A percentile compares a stretch with the other conserved stretches of the same genome.
These are phyloP conservation scores for Fusarium sp. DNA, from an alignment of 2,329 filamentous ascomycete species.

Conservation along the genomic window DNA sequence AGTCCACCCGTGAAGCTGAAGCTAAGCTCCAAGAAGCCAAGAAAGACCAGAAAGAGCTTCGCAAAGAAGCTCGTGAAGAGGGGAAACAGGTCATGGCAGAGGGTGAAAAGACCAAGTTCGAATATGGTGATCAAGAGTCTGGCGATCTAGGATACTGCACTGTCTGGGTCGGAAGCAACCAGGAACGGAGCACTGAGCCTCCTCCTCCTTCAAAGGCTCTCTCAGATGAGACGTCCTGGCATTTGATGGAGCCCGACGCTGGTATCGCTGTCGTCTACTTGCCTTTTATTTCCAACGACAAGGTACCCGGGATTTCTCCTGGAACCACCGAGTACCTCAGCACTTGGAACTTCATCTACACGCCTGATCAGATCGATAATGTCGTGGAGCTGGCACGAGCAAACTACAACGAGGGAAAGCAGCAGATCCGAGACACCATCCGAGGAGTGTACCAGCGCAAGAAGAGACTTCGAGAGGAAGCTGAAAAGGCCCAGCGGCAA, in stretches of 20 bases:
- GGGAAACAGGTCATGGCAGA: constrained; percentile 38
- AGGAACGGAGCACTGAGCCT: constrained; percentile 71
- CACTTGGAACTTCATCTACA: constrained; percentile 99
- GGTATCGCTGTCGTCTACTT: constrained; percentile 92
- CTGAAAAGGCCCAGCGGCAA: constrained; percentile 52
- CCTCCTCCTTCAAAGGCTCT: constrained; percentile 62
- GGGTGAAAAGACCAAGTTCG: constrained; percentile 50
- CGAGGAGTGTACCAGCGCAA: constrained; percentile 93
- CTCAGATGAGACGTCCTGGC: constrained; percentile 71
- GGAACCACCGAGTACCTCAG: constrained; percentile 84
- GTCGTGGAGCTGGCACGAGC: constrained; percentile 83
- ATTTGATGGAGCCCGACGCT: constrained; percentile 75
- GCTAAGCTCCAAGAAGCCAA: constrained; percentile 70
- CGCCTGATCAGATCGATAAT: constrained; percentile 85
- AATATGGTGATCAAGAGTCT: constrained; percentile 55
- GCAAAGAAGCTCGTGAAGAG: constrained; percentile 39
- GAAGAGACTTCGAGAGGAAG: constrained; percentile 71
- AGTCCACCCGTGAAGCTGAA: constrained; percentile 67
- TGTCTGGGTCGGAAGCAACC: constrained; percentile 88
- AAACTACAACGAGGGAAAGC: constrained; percentile 85
- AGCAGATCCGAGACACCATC: constrained; percentile 80
- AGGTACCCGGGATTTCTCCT: constrained; percentile 83
- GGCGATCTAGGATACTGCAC: constrained; percentile 89
- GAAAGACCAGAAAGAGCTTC: constrained; percentile 51
- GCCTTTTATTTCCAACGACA: constrained; percentile 84